Conservation (phyloP, 2,329 filamentous ascomycete species). For the Stagonosporopsis chrysanthemi region DNA sequence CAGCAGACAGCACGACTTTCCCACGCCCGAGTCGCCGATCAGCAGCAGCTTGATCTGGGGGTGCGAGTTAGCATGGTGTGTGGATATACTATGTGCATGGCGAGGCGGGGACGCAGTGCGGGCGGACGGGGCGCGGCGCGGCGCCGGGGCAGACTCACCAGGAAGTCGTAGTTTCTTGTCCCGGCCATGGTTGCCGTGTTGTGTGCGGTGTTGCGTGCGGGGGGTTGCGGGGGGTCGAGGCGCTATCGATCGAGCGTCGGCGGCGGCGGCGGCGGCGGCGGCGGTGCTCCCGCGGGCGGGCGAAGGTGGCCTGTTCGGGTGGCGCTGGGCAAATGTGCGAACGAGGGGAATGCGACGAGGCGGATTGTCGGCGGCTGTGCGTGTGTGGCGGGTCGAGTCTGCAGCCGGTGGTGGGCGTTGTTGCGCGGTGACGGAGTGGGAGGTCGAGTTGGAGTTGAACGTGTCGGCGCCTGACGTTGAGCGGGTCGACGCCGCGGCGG, state of each 20-base stretch:
- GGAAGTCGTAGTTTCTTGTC: slow-evolving; percentile 98
- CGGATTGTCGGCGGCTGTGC: slow-evolving; percentile 2
- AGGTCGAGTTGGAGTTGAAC: slow-evolving; percentile 1
- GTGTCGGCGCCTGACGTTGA: slow-evolving; percentile 15
- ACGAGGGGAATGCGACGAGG: not conserved
- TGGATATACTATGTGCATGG: too few species aligned
- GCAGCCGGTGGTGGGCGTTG: slow-evolving; percentile 5
- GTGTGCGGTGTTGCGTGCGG: slow-evolving; percentile 10
- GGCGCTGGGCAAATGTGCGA: slow-evolving; percentile 6
- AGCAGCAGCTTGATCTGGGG: slow-evolving; percentile 91
- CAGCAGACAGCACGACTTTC: slow-evolving; percentile 95
- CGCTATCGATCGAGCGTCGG: slow-evolving; percentile 26
- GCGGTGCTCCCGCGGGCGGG: slow-evolving; percentile 36
- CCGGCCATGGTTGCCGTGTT: slow-evolving; percentile 74
- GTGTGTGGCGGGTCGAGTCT: not conserved
- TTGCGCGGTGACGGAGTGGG: slow-evolving; percentile 11
- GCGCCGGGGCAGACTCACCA: slow-evolving; percentile 68
- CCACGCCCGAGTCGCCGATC: slow-evolving; percentile 95
- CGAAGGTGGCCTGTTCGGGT: slow-evolving; percentile 18
- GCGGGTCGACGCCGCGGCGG: not conserved
- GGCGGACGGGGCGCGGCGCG: slow-evolving; percentile 11
- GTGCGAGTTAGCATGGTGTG: slow-evolving; percentile 21
- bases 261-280: slow-evolving; percentile 30
- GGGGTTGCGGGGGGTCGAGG: slow-evolving; percentile 9
- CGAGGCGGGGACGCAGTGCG: slow-evolving; percentile 11